Evolutionary conservation across 805 yeast species (phyloP).

Genomic region (Metschnikowia picachoensis): DNA sequence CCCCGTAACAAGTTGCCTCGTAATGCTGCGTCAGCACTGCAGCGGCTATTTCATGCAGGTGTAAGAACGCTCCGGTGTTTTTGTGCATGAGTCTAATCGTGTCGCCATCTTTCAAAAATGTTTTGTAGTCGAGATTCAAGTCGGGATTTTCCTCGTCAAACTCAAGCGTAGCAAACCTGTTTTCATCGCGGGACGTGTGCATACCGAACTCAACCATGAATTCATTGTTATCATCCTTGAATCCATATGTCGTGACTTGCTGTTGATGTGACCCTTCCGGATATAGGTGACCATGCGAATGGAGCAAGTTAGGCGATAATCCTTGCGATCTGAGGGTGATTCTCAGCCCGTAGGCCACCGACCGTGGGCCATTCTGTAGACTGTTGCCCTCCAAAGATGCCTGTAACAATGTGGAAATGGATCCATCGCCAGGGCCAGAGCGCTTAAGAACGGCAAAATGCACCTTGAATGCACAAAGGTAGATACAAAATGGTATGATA

Average conservation of each 20-base stretch:
- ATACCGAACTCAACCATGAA: slow-evolving; percentile 34
- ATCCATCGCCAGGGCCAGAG: slow-evolving; percentile 91
- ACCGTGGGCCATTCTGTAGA: slow-evolving; percentile 63
- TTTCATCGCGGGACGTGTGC: slow-evolving; percentile 29
- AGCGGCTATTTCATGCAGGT: slow-evolving; percentile 77
- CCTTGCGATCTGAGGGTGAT: slow-evolving; percentile 70
- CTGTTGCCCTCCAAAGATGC: slow-evolving; percentile 72
- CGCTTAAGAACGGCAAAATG: slow-evolving; percentile 74
- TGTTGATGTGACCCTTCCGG: slow-evolving; percentile 94
- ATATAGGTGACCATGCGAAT: slow-evolving; percentile 80
- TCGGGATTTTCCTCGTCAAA: slow-evolving; percentile 18
- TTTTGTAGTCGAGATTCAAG: slow-evolving; percentile 18
- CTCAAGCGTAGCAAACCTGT: slow-evolving; percentile 30
- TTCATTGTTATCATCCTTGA: slow-evolving; percentile 47
- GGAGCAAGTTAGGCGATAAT: slow-evolving; percentile 69
- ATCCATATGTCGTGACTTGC: slow-evolving; percentile 90
- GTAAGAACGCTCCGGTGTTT: slow-evolving; percentile 68
- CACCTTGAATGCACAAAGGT: slow-evolving; percentile 67
- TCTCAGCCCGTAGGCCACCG: slow-evolving; percentile 57
- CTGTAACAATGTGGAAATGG: slow-evolving; percentile 86
- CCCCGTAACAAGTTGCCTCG: slow-evolving; percentile 90
- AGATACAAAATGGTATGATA: slow-evolving; percentile 65
- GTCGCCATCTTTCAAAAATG: slow-evolving; percentile 55
- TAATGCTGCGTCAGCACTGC: slow-evolving; percentile 61
- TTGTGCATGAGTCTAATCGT: slow-evolving; percentile 69